Conservation (phyloP, 1,139 yeast genomes). For the Magnusiomyces sp. region DNA sequence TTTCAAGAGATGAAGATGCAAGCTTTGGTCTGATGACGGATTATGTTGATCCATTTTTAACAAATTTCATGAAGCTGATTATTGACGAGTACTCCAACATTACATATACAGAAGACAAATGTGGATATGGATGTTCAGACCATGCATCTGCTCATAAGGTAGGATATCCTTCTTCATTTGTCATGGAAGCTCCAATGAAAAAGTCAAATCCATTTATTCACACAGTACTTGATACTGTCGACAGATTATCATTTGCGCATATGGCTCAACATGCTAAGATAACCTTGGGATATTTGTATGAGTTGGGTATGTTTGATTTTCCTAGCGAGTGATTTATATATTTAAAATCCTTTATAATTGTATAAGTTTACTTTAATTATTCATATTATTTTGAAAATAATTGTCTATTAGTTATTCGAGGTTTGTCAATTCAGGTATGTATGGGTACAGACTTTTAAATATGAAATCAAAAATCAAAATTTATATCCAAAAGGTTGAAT, state of each 20-base stretch:
- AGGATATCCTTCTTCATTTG: slow-evolving; percentile 79
- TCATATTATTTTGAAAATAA: no score
- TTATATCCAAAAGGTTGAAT: no score
- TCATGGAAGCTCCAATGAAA: slow-evolving; percentile 65
- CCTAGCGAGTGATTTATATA: neutral
- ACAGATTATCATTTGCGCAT: slow-evolving; percentile 66
- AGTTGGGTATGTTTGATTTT: slow-evolving; percentile 42
- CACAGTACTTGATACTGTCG: slow-evolving; percentile 71
- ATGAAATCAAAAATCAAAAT: no score
- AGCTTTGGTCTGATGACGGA: slow-evolving; percentile 66
- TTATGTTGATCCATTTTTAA: slow-evolving; percentile 23
- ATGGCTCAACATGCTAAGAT: slow-evolving; percentile 71
- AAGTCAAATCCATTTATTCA: slow-evolving; percentile 64
- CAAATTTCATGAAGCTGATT: slow-evolving; percentile 9
- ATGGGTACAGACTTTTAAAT: no score
- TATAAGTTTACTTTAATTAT: no score
- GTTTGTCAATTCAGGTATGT: no score
- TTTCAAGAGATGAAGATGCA: slow-evolving; percentile 53
- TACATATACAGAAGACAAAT: slow-evolving; percentile 62
- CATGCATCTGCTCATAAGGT: slow-evolving; percentile 78
- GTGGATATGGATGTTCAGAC: slow-evolving; percentile 93
- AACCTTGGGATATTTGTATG: slow-evolving; percentile 61
- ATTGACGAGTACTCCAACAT: slow-evolving; percentile 30
- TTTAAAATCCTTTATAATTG: no score
- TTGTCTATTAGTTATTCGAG: no score